Percentiles rank a stretch among this genome's conserved stretches.
Evolutionary conservation across 2,329 filamentous ascomycete species (phyloP).

Genomic region (Stagonosporopsis cucurbitacearum): DNA sequence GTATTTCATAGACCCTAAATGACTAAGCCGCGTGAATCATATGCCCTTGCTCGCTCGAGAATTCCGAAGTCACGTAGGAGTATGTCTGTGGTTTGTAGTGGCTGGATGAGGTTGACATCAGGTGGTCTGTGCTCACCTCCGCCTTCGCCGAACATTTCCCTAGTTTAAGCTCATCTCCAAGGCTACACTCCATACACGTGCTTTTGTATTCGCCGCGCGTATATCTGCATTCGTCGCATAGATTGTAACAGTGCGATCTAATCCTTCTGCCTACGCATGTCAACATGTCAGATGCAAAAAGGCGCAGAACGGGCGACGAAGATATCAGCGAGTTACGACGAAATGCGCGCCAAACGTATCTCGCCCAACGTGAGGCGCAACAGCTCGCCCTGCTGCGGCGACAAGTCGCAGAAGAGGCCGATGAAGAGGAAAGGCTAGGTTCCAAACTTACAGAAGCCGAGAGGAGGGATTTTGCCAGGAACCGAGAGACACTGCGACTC

Average conservation of each 20-base stretch:
- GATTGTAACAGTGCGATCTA: too few relatives aligned
- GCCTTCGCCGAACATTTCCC: constrained; percentile 15
- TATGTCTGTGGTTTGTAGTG: not conserved
- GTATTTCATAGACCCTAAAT: too few relatives aligned
- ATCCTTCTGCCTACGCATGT: not conserved
- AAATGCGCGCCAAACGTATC: constrained; percentile 87
- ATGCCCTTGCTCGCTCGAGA: too few relatives aligned
- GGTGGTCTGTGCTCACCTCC: constrained; percentile 13
- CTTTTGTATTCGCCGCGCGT: not conserved
- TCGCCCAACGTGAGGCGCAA: constrained; percentile 90
- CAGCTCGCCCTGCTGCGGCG: constrained; percentile 83
- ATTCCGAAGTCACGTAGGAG: too few relatives aligned
- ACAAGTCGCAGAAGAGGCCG: constrained; percentile 87
- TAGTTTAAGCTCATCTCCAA: constrained; percentile 4
- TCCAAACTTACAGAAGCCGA: constrained; percentile 79
- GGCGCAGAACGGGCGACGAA: constrained; percentile 34
- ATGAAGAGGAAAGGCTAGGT: constrained; percentile 71
- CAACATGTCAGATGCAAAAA: constrained; percentile 38
- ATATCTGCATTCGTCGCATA: not conserved
- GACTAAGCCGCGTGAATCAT: too few relatives aligned
- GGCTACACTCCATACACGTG: constrained; percentile 8
- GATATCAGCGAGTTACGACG: constrained; percentile 76
- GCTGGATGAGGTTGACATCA: not conserved
- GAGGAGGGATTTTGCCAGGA: constrained; percentile 86
- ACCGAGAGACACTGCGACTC: constrained; percentile 76